phyloP scores from a whole-genome alignment of 495 filamentous ascomycete genomes.

The Viridothelium virens region DNA sequence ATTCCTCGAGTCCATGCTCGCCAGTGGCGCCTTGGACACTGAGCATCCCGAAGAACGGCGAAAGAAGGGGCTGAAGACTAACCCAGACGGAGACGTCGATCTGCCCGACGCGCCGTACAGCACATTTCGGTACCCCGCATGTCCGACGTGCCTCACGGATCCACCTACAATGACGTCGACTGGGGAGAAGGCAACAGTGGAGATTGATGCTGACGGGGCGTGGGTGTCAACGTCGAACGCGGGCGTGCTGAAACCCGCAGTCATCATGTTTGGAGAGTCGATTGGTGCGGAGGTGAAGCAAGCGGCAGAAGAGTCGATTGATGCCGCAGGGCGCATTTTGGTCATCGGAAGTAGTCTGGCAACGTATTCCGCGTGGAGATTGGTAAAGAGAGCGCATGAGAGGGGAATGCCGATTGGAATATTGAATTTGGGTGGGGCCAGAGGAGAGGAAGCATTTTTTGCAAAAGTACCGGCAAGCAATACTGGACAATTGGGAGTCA shows the following conservation, averaged over 20 bases:
- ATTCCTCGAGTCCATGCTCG: slow-evolving; percentile 63
- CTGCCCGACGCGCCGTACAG: slow-evolving; percentile 80
- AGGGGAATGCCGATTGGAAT: slow-evolving; percentile 69
- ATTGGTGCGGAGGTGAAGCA: slow-evolving; percentile 58
- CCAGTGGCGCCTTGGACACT: slow-evolving; percentile 64
- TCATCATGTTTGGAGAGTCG: slow-evolving; percentile 93
- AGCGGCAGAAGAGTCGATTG: slow-evolving; percentile 72
- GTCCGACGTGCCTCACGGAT: slow-evolving; percentile 64
- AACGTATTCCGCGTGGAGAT: slow-evolving; percentile 87
- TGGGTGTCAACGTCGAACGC: slow-evolving; percentile 61
- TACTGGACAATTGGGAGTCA: slow-evolving; percentile 25
- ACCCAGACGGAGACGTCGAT: slow-evolving; percentile 93
- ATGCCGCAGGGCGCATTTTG: slow-evolving; percentile 63
- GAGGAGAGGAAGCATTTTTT: slow-evolving; percentile 35
- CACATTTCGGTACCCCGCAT: slow-evolving; percentile 85
- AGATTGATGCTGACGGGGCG: slow-evolving; percentile 74
- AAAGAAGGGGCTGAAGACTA: slow-evolving; percentile 65
- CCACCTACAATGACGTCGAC: slow-evolving; percentile 46
- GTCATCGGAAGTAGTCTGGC: slow-evolving; percentile 84
- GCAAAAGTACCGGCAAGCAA: slow-evolving; percentile 20
- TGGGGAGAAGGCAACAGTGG: slow-evolving; percentile 52
- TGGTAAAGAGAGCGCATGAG: slow-evolving; percentile 75
- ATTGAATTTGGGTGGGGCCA: slow-evolving; percentile 37
- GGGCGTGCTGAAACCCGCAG: slow-evolving; percentile 81
- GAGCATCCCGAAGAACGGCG: slow-evolving; percentile 65